phyloP scores from a whole-genome alignment of 768 basidiomycete species.

The Amanita pseudoporphyria region DNA sequence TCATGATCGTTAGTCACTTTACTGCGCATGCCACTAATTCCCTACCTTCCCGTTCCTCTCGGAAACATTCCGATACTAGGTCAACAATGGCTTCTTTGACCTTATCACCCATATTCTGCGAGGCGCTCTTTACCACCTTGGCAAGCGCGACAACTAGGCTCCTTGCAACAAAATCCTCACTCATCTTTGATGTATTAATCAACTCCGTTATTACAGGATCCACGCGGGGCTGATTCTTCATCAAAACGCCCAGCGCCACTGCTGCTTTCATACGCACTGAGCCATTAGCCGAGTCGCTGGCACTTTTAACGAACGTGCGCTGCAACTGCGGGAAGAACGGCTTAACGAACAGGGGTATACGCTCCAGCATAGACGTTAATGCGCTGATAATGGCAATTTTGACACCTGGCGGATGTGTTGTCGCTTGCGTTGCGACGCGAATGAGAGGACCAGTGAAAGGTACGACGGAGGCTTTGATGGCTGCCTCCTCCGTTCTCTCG shows the following conservation, averaged over 20 bases:
- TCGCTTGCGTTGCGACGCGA: constrained; percentile 85
- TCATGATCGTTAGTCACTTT: constrained; percentile 5
- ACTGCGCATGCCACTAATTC: background rate
- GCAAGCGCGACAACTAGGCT: constrained; percentile 74
- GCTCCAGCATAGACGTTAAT: constrained; percentile 74
- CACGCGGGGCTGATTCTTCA: constrained; percentile 83
- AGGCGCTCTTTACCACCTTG: constrained; percentile 60
- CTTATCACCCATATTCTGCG: constrained; percentile 68
- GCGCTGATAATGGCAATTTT: constrained; percentile 87
- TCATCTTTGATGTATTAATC: constrained; percentile 43
- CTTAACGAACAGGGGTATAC: constrained; percentile 83
- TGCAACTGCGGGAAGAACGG: constrained; percentile 99
- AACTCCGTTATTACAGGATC: constrained; percentile 95
- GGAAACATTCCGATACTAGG: constrained; percentile 71
- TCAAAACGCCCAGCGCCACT: constrained; percentile 78
- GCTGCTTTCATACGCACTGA: constrained; percentile 78
- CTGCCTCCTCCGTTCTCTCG: constrained; percentile 64
- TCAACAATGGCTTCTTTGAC: constrained; percentile 66
- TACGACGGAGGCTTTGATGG: constrained; percentile 94
- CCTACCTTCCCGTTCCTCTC: constrained; percentile 58
- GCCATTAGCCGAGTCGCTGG: constrained; percentile 67
- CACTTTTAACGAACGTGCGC: constrained; percentile 91
- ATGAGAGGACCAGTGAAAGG: constrained; percentile 95
- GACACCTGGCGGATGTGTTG: constrained; percentile 85
- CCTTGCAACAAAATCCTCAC: constrained; percentile 62